Conservation (phyloP, 805 yeast genomes). For the Cyberlindnera xylosilytica region DNA sequence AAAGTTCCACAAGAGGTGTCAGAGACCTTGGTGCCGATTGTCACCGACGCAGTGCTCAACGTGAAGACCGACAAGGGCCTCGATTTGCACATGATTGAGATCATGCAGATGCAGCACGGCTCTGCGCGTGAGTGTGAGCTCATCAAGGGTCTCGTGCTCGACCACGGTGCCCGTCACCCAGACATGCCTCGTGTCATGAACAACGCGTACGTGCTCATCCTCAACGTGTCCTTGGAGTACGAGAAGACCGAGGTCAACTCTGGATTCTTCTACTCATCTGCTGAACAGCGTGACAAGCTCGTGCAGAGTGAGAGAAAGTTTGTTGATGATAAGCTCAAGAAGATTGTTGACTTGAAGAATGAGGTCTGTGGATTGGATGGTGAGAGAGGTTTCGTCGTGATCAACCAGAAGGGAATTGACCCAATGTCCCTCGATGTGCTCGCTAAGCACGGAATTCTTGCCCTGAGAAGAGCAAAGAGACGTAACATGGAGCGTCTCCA, state of each 20-base stretch:
- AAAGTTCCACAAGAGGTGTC: slow-evolving; percentile 77
- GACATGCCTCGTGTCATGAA: slow-evolving; percentile 92
- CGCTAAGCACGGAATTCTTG: slow-evolving; percentile 89
- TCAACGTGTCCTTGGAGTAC: slow-evolving; percentile 93
- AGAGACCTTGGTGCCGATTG: slow-evolving; percentile 85
- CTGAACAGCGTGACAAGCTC: slow-evolving; percentile 93
- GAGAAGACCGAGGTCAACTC: slow-evolving; percentile 98
- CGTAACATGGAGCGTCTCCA: slow-evolving; percentile 99
- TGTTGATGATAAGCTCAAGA: slow-evolving; percentile 88
- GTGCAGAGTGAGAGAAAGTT: slow-evolving; percentile 92
- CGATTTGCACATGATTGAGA: slow-evolving; percentile 96
- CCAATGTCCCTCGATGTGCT: slow-evolving; percentile 95
- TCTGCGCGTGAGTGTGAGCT: slow-evolving; percentile 79
- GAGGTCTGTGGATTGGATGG: slow-evolving; percentile 79
- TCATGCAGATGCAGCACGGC: slow-evolving; percentile 97
- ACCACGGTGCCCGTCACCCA: slow-evolving; percentile 98
- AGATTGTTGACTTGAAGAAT: slow-evolving; percentile 90
- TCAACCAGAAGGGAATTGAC: slow-evolving; percentile 98
- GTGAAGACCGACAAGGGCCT: slow-evolving; percentile 58
- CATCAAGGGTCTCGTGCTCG: slow-evolving; percentile 86
- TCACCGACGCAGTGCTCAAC: slow-evolving; percentile 90
- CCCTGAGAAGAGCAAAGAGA: slow-evolving; percentile 96
- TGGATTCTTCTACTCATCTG: slow-evolving; percentile 89
- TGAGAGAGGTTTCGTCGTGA: slow-evolving; percentile 80
- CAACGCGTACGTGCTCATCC: slow-evolving; percentile 80